Evolutionary conservation across 202 grass and related monocot species (phyloP).

Genomic region (Sporobolus alterniflorus): DNA sequence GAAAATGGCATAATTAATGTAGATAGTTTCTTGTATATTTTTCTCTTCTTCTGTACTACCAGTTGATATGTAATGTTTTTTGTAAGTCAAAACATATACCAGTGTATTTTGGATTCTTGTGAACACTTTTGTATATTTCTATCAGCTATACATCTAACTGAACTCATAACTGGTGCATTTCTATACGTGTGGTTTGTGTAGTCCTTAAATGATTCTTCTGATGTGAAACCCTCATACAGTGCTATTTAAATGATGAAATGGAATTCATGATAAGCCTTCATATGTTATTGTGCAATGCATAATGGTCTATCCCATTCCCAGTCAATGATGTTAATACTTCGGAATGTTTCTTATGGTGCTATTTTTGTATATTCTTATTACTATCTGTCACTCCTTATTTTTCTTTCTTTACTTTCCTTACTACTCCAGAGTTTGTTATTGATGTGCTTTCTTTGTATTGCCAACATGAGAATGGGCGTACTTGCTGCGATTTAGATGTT

Average conservation of each 20-base stretch:
- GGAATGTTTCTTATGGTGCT: neutral
- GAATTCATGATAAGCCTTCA: neutral
- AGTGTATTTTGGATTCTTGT: neutral
- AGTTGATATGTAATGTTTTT: neutral
- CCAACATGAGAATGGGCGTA: neutral
- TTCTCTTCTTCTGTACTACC: neutral
- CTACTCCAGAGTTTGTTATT: neutral
- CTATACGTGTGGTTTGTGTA: neutral
- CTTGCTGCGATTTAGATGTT: no score
- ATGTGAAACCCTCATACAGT: neutral
- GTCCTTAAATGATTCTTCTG: neutral
- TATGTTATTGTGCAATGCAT: neutral
- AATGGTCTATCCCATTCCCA: neutral
- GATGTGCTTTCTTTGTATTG: slow-evolving; percentile 5
- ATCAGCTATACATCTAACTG: neutral
- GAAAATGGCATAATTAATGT: no score
- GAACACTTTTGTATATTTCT: neutral
- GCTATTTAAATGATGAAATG: neutral
- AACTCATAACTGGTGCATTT: neutral
- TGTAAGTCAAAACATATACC: neutral
- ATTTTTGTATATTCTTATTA: neutral
- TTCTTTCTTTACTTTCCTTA: neutral
- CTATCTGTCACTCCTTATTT: neutral
- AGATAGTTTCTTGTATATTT: neutral
- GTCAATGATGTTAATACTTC: neutral